A percentile compares a stretch with the other conserved stretches of the same genome.
Evolutionary conservation across 331 rosid genomes (phyloP).

Genomic region (Rhamnella rubrinervis): DNA sequence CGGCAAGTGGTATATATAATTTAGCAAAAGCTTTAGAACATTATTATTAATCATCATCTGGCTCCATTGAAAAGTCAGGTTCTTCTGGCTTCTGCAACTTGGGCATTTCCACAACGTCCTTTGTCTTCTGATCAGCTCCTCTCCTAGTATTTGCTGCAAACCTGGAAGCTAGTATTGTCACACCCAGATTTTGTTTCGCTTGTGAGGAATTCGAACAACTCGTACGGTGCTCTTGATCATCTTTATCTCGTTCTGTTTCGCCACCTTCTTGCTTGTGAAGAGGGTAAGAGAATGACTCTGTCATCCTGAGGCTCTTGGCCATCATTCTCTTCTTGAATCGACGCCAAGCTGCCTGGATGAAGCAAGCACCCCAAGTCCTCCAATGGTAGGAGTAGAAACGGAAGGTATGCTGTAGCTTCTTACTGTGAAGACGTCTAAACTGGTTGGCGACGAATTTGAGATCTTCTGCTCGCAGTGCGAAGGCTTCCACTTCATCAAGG

Average conservation of each 20-base stretch:
- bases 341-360: conserved; percentile 88
- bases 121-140: conserved; percentile 68
- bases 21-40: neutral
- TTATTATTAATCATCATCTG: conserved; percentile 37
- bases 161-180: conserved; percentile 71
- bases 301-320: conserved; percentile 56
- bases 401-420: conserved; percentile 86
- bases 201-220: conserved; percentile 39
- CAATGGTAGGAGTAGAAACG: conserved; percentile 92
- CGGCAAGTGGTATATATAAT: too few species aligned
- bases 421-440: conserved; percentile 84
- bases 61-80: conserved; percentile 77
- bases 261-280: conserved; percentile 29
- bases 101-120: conserved; percentile 45
- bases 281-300: conserved; percentile 42
- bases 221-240: conserved; percentile 2
- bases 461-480: conserved; percentile 87
- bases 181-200: conserved; percentile 61
- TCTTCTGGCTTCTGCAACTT: conserved; percentile 89
- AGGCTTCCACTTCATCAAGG: conserved; percentile 85
- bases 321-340: conserved; percentile 56
- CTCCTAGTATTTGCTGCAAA: conserved; percentile 81
- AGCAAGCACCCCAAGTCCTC: conserved; percentile 97
- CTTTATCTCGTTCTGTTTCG: conserved; percentile 40
- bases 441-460: conserved; percentile 93